Conservation (phyloP, 2,329 filamentous ascomycete species). For the Cercospora berteroae region DNA sequence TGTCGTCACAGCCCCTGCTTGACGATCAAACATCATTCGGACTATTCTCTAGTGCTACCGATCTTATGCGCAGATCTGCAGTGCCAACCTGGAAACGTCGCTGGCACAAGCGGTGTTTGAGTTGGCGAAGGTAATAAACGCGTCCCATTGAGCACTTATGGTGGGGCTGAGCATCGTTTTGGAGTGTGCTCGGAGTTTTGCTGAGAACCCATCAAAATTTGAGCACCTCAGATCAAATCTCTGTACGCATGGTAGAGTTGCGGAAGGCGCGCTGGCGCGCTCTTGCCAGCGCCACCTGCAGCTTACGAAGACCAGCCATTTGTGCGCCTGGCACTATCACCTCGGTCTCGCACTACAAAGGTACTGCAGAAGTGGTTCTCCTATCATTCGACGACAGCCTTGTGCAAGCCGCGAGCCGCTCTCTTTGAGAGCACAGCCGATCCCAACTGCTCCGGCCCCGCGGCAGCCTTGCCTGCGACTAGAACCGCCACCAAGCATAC, state of each 20-base stretch:
- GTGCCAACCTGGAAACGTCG: background rate
- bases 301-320: background rate
- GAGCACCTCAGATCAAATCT: background rate
- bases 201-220: background rate
- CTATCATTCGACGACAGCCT: background rate
- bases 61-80: background rate
- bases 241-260: background rate
- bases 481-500: background rate
- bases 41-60: background rate
- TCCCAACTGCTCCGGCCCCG: background rate
- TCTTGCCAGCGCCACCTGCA: background rate
- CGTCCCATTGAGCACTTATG: background rate
- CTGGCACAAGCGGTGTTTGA: background rate
- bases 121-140: background rate
- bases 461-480: background rate
- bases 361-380: background rate
- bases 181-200: background rate
- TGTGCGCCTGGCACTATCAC: background rate
- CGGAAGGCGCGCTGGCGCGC: background rate
- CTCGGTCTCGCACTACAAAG: background rate
- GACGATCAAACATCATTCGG: background rate
- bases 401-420: background rate
- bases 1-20: background rate
- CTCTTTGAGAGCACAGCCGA: background rate
- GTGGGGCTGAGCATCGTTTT: background rate